Evolutionary conservation across 495 filamentous ascomycete species (phyloP), one percentile per base, ranked within the genome.

Genomic region (Pyronema domesticum): DNA sequence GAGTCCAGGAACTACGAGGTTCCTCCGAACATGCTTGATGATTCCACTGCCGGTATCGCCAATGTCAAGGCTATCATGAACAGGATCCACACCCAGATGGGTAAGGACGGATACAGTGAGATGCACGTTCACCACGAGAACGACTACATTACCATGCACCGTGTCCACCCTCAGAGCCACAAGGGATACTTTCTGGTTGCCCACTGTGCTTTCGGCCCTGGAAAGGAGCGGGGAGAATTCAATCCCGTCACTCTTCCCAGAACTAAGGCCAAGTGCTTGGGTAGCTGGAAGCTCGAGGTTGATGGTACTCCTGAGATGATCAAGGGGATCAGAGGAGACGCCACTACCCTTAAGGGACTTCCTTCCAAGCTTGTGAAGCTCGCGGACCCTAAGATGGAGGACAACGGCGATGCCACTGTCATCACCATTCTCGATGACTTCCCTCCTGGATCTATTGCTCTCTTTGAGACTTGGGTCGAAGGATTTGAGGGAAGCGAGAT

Each of bases 401-500:
- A 74, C 10, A 72, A 76, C 51, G 77, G 72, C 0, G 72, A 82
- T 17, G 80, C 82, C 45, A 87, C 86, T n/a, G 74, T 79, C 39
- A 85, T 98, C 55, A 80, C 77, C 5, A 78, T 94, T n/a, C 79
- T 82, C 6, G 78, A 85, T 15, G 74, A 76, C 43, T 89, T 99
- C 62, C 82, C 86, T 14, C 88, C 93, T 19, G 93, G 93, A 58
- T 89, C 86, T 58, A 91, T 96, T 57, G 87, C 93, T 17, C 70
- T 99, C 1, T 94, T 95, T 57, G 86, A 96, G 70, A 99, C 93
- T 0, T 94, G 81, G 80, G 89, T 96, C 48, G 88, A 88, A 5
- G 76, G 75, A 7, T 71, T 95, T 13, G 61, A 65, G 46, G 61
- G 61, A 11, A 56, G 54, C 13, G 59, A 57, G 14, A 40, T 66